Conservation (phyloP, 106 monocot genomes). For the Gastrodia elata region DNA sequence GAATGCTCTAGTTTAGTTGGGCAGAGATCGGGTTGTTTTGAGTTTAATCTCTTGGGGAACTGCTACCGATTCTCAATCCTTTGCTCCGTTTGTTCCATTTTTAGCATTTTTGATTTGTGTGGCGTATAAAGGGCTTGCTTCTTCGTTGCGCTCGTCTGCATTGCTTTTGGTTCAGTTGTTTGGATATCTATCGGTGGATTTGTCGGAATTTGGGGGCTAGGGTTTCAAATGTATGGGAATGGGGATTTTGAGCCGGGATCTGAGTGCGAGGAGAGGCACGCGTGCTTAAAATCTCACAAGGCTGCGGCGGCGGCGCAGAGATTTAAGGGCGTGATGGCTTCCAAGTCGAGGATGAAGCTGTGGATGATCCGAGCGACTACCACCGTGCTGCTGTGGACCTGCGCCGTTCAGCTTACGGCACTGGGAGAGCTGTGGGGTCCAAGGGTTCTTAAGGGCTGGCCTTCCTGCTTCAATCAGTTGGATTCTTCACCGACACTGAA, state of each 20-base stretch:
- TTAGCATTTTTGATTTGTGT: background rate
- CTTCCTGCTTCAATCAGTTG: slow-evolving; percentile 47
- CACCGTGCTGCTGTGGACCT: slow-evolving; percentile 73
- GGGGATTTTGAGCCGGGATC: background rate
- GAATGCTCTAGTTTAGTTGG: background rate
- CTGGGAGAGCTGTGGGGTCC: slow-evolving; percentile 73
- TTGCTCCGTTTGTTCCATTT: background rate
- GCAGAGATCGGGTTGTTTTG: background rate
- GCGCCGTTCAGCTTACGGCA: slow-evolving; percentile 79
- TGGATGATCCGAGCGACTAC: slow-evolving; percentile 69
- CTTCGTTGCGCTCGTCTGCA: background rate
- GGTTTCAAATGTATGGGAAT: background rate
- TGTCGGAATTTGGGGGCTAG: background rate
- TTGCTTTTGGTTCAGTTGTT: background rate
- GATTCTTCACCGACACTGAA: slow-evolving; percentile 8
- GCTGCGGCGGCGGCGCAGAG: slow-evolving; percentile 12
- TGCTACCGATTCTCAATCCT: background rate
- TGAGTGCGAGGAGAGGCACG: slow-evolving; percentile 12
- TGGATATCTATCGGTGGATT: background rate
- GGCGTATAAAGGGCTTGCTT: background rate
- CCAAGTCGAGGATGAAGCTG: slow-evolving; percentile 59
- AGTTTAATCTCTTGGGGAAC: background rate
- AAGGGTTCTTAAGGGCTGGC: slow-evolving; percentile 62
- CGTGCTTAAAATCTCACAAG: slow-evolving; percentile 17
- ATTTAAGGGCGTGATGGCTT: slow-evolving; percentile 21